Evolutionary conservation across 2,329 filamentous ascomycete genomes (phyloP), one percentile per base, ranked within the genome.

Genomic region (Botrytis medusae): DNA sequence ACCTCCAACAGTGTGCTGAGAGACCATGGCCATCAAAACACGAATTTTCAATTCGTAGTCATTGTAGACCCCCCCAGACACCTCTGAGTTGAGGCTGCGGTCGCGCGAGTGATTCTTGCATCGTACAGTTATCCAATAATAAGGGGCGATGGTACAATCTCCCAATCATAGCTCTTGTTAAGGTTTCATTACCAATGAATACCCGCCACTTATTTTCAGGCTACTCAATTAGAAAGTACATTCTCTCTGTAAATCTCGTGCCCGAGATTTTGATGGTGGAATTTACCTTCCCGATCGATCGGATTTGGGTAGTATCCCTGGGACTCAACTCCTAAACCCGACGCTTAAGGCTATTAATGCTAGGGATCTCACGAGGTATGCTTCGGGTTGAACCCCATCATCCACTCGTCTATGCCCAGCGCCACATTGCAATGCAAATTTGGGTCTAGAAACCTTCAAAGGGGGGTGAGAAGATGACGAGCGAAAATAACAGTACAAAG

Each of bases 281-380:
- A 29, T 46, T 44, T 5, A 42, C 48, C 48, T 72, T 68, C 37
- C 37, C 40, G 62, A 48, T 68, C 64, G n/a, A 72, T 60, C 44
- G 25, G 51, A 22, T 54, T 68, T 68, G 40, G 62, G 70, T 72
- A 72, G 62, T 72, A 72, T 72, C 70, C 54, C 70, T 68, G 34
- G 70, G 70, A 68, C 68, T 44, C 37, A 32, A 68, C 18, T 72
- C 70, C 70, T 72, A 59, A 72, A 40, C 48, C 51, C 29, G 40
- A 60, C 48, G 29, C 40, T 68, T 68, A 57, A 46, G 54, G 37
- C 51, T 48, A 60, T 72, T 72, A 60, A 68, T 42, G 65, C 63
- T 42, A 60, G 62, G 40, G 20, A n/a, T 59, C n/a, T 68, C 37
- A 72, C 70, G 60, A 68, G 51, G 40, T 42, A 67, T 68, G n/a